These are phyloP conservation scores for Cladosporium sp. DNA, from an alignment of 2,329 filamentous ascomycete species.

Conservation along the genomic window DNA sequence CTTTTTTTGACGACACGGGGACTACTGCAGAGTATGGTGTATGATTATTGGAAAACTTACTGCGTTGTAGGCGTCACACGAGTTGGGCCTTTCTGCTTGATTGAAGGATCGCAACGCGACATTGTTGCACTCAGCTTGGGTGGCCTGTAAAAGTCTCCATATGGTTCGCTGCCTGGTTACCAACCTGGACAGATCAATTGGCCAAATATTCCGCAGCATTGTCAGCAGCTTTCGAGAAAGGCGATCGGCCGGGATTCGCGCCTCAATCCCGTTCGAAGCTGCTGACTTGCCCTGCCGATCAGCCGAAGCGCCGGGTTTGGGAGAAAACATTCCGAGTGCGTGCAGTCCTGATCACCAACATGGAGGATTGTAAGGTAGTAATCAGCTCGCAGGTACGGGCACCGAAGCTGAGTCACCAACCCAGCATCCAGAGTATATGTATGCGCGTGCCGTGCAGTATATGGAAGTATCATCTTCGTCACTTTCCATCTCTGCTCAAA, in stretches of 20 bases:
- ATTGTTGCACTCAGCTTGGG: neutral
- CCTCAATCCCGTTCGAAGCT: neutral
- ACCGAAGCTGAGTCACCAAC: slow-evolving; percentile 1
- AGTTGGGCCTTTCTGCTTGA: neutral
- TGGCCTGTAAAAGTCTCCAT: neutral
- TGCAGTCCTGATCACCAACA: neutral
- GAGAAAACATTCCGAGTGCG: neutral
- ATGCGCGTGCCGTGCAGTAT: neutral
- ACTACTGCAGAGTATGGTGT: neutral
- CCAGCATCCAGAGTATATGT: neutral
- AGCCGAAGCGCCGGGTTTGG: neutral
- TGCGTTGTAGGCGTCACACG: neutral
- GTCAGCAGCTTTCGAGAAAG: neutral
- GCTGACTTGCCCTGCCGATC: neutral
- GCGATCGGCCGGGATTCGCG: neutral
- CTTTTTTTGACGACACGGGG: neutral
- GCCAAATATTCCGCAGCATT: neutral
- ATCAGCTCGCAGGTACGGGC: neutral
- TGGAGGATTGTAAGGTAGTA: neutral
- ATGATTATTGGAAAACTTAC: neutral
- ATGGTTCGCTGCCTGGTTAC: neutral
- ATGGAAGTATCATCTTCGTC: neutral
- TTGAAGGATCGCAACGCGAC: neutral
- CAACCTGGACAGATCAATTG: neutral
- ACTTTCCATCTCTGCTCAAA: neutral